phyloP scores from a whole-genome alignment of 306 rosid genomes.

The barrel medic (Medicago truncatula) region MtrunA17r5.0-ANR NC_053044.1:13031001-13031500 shows the following conservation, averaged over 20 bases:
- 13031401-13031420: slow-evolving; percentile 17
- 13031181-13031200: too few species aligned
- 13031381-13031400: slow-evolving; percentile 8
- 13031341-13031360: slow-evolving; percentile 12
- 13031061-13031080: too few species aligned
- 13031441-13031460: background rate
- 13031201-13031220: too few species aligned
- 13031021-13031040: too few species aligned
- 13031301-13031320: too few species aligned
- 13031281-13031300: background rate
- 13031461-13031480: slow-evolving; percentile 26
- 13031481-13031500: slow-evolving; percentile 39
- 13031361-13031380: slow-evolving; percentile 16
- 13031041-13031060: too few species aligned
- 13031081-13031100: too few species aligned
- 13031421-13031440: slow-evolving; percentile 23
- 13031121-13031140: too few species aligned
- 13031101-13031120: too few species aligned
- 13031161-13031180: too few species aligned
- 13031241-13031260: background rate
- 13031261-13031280: background rate
- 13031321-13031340: background rate
- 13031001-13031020: too few species aligned
- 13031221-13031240: background rate
- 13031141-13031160: too few species aligned